Conservation (phyloP, 2,329 filamentous ascomycete species). For the Fusarium subtropicale region DNA sequence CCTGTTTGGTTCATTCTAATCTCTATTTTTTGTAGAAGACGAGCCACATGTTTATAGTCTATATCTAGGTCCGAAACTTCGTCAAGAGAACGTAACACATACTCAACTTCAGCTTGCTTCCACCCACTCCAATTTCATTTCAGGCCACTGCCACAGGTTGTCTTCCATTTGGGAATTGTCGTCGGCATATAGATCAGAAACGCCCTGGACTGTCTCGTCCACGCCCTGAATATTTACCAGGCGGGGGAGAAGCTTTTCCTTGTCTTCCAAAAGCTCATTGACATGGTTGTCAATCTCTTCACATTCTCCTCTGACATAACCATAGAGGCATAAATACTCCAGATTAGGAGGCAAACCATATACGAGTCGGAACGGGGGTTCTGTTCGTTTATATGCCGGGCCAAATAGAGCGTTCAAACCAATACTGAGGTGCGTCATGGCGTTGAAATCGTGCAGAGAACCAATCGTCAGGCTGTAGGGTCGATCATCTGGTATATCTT, state of each 20-base stretch:
- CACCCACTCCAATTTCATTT: background rate
- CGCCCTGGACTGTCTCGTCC: background rate
- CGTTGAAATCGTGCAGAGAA: background rate
- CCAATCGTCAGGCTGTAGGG: background rate
- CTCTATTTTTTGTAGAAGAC: no score
- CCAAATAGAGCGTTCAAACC: background rate
- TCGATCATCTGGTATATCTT: background rate
- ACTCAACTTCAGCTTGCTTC: background rate
- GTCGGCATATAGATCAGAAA: background rate
- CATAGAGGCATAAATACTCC: constrained; percentile 19
- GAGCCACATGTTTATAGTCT: background rate
- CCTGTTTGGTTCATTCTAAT: background rate
- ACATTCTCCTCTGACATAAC: constrained; percentile 8
- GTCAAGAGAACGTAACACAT: background rate
- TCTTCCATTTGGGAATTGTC: background rate
- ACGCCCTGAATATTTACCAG: constrained; percentile 6
- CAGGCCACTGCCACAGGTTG: background rate
- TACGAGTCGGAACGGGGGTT: background rate
- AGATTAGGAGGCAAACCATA: background rate
- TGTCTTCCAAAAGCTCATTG: constrained; percentile 13
- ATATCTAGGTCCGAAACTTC: background rate
- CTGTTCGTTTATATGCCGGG: background rate
- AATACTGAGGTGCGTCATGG: background rate
- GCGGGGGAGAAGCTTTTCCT: background rate
- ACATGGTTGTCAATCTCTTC: constrained; percentile 8